A percentile compares a stretch with the other conserved stretches of the same genome.
phyloP scores from a whole-genome alignment of 306 rosid species.

The Dalbergia oliveri region DNA sequence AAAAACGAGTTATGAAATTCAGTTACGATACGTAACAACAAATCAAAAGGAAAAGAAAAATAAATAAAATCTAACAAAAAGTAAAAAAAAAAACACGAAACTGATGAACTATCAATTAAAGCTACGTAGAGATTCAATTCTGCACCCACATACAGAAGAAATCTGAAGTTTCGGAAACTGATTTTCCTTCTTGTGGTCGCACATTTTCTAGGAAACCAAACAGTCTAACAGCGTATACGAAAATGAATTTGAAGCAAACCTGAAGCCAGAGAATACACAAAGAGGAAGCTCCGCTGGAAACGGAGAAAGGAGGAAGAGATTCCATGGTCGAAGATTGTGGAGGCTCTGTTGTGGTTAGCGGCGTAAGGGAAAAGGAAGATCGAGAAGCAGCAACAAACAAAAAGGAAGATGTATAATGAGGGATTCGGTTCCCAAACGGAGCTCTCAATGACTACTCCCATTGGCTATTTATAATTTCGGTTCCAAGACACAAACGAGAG shows the following conservation, averaged over 20 bases:
- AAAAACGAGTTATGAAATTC: conserved; percentile 6
- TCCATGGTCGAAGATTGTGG: conserved; percentile 80
- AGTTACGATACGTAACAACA: conserved; percentile 35
- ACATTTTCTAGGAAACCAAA: conserved; percentile 54
- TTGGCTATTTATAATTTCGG: conserved; percentile 46
- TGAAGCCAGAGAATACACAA: conserved; percentile 79
- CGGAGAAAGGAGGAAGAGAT: conserved; percentile 68
- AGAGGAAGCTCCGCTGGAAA: conserved; percentile 77
- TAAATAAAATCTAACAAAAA: background rate
- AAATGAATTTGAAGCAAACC: conserved; percentile 55
- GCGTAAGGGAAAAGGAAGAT: conserved; percentile 66
- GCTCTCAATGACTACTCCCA: conserved; percentile 84
- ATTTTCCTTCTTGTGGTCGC: conserved; percentile 3
- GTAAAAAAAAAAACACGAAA: background rate
- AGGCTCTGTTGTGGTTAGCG: conserved; percentile 54
- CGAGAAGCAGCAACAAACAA: conserved; percentile 69
- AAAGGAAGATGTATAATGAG: conserved; percentile 64
- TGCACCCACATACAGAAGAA: conserved; percentile 28
- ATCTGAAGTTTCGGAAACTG: background rate
- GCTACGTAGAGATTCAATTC: conserved; percentile 16
- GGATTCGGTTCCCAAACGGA: conserved; percentile 87
- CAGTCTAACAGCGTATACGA: background rate
- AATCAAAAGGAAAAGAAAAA: conserved; percentile 2
- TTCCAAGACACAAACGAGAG: background rate
- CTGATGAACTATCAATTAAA: background rate